Conservation (phyloP, 129 eudicot genomes). For the Flaveria ramosissima region DNA sequence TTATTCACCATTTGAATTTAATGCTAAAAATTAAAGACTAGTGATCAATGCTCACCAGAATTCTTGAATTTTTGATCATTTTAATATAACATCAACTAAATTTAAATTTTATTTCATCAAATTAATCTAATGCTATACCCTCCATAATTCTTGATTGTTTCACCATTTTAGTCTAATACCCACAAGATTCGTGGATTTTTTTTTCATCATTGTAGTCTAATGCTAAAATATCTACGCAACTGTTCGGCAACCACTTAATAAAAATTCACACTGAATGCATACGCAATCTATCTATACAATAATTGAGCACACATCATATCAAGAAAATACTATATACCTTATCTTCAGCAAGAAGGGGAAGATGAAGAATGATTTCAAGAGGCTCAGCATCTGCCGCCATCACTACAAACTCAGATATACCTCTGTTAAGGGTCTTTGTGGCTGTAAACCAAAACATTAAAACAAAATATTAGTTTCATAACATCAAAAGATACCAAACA, state of each 20-base stretch:
- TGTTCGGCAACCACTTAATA: background rate
- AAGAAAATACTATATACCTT: constrained; percentile 44
- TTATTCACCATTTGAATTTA: background rate
- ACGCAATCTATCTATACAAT: background rate
- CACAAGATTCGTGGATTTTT: background rate
- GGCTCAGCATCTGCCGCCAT: constrained; percentile 89
- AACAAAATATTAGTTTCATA: background rate
- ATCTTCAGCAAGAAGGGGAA: constrained; percentile 83
- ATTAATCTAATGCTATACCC: background rate
- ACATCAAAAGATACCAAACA: background rate
- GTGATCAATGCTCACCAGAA: background rate
- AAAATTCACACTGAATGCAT: background rate
- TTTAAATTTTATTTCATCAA: background rate
- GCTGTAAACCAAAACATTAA: constrained; percentile 40
- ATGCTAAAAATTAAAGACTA: background rate
- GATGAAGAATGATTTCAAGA: constrained; percentile 77
- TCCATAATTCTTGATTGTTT: background rate
- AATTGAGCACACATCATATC: background rate
- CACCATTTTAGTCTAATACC: background rate
- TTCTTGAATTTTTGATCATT: background rate
- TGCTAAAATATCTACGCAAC: no score
- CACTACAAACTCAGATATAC: constrained; percentile 77
- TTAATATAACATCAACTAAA: background rate
- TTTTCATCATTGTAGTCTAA: background rate
- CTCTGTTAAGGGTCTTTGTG: constrained; percentile 78